phyloP scores from a whole-genome alignment of 2,329 filamentous ascomycete genomes.

The Tolypocladium inflatum region DNA sequence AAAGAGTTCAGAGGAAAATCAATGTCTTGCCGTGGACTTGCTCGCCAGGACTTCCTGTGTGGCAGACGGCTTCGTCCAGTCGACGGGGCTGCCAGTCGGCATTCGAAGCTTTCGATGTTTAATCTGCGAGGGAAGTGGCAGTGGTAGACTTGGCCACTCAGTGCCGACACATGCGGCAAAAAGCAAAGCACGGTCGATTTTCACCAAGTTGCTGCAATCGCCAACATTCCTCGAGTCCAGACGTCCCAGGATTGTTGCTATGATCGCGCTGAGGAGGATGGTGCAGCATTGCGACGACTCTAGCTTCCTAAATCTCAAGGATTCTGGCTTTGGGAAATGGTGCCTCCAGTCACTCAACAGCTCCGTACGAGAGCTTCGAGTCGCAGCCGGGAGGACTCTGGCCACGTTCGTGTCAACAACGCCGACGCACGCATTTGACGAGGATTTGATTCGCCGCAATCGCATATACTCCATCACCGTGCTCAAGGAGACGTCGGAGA shows the following conservation, averaged over 20 bases:
- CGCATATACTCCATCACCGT: constrained; percentile 60
- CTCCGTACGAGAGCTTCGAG: constrained; percentile 73
- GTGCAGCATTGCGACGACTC: constrained; percentile 54
- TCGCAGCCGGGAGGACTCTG: constrained; percentile 65
- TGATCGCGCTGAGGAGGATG: constrained; percentile 61
- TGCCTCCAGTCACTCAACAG: constrained; percentile 75
- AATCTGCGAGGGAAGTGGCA: constrained; percentile 13
- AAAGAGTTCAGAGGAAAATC: constrained; percentile 34
- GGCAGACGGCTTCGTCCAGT: constrained; percentile 6
- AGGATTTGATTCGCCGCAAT: constrained; percentile 30
- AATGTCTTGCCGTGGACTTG: constrained; percentile 42
- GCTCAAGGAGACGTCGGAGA: constrained; percentile 63
- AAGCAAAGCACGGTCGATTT: constrained; percentile 31
- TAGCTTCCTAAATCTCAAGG: constrained; percentile 55
- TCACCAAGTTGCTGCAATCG: constrained; percentile 35
- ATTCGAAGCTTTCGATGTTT: constrained; percentile 8
- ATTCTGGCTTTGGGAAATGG: constrained; percentile 64
- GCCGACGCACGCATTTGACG: constrained; percentile 7
- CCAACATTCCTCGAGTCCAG: constrained; percentile 41
- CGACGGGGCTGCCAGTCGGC: not conserved
- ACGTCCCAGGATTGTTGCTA: constrained; percentile 58
- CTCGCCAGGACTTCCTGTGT: constrained; percentile 40
- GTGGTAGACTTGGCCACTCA: not conserved
- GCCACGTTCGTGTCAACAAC: constrained; percentile 49
- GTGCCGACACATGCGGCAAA: constrained; percentile 12